Base-by-base conservation (phyloP, 2,329 filamentous ascomycete genomes). In the Fusarium pseudonygamai region DNA sequence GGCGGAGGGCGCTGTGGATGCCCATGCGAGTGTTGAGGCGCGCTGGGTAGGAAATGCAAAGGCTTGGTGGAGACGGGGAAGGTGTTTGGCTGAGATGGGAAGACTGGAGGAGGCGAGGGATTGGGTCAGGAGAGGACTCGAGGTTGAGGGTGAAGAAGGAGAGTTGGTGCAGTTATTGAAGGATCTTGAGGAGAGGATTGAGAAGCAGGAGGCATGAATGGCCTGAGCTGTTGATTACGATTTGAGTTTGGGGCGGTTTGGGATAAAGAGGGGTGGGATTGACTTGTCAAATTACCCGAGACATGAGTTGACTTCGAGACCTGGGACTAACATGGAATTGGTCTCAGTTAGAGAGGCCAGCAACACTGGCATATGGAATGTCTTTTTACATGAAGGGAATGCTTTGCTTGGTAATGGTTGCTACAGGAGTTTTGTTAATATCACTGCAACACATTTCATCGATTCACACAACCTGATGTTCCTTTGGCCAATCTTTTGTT, bases 71-170 rank as follows among this genome's bases (percentile, higher is more conserved):
- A 87, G 96, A 70, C 87, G 93, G 70, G 96, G 93, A 15, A 91
- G 91, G 84, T 97, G 94, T 80, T 83, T 98, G 79, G 84, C 92
- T 74, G 96, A 99, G 89, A 98, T 98, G 96, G 93, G 93, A 3
- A 84, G 96, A 69, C 84, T 93, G 78, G 91, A 93, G 62, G 96
- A 98, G 89, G 95, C 95, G 2, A 87, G 87, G 77, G 90, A 92
- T 72, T 97, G 95, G 90, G 88, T 97, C 45, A 88, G 87, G 74
- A 88, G 90, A 79, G 95, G 90, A 0, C 82, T 97, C 64, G 96
- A 97, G 85, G 91, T 95, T 80, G 95, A 97, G 84, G 93, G 92
- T 18, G 90, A 88, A 82, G 89, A 91, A 83, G 83, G 84, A 73
- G 89, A 93, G 80, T 79, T 95, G 78, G 86, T 87, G 57, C 87